A percentile compares a stretch with the other conserved stretches of the same genome.
These are phyloP conservation scores for Tolypocladium ovalisporum DNA, from an alignment of 2,329 filamentous ascomycete genomes.

Conservation along the genomic window DNA sequence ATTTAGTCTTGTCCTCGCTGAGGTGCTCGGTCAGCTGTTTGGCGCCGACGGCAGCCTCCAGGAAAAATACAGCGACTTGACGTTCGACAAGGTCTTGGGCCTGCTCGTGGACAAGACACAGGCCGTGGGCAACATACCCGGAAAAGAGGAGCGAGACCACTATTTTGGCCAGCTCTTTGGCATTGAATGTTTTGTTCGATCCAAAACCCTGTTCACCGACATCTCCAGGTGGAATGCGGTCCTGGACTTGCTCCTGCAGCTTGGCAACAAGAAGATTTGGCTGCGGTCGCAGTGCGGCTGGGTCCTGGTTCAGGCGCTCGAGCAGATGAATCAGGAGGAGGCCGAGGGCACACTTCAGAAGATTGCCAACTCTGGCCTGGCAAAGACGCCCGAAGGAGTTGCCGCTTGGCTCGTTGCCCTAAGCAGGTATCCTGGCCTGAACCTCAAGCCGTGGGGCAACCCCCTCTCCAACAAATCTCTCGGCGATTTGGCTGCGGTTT, in stretches of 20 bases:
- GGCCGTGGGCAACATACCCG: conserved; percentile 39
- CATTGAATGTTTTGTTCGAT: conserved; percentile 74
- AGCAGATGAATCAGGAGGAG: conserved; percentile 47
- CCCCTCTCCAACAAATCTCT: conserved; percentile 62
- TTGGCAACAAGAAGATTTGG: conserved; percentile 79
- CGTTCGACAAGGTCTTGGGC: conserved; percentile 43
- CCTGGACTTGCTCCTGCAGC: conserved; percentile 60
- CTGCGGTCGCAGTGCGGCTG: conserved; percentile 79
- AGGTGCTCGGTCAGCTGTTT: conserved; percentile 64
- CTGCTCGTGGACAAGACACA: conserved; percentile 46
- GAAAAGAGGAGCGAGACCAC: conserved; percentile 76
- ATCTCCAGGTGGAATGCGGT: conserved; percentile 52
- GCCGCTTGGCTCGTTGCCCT: conserved; percentile 73
- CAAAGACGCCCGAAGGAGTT: conserved; percentile 77
- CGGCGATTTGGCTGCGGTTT: conserved; percentile 57
- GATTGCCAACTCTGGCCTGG: conserved; percentile 53
- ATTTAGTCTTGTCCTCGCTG: conserved; percentile 80
- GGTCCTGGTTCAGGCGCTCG: conserved; percentile 64
- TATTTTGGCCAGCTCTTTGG: conserved; percentile 81
- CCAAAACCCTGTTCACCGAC: conserved; percentile 56
- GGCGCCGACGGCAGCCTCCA: conserved; percentile 33
- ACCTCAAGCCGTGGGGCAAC: conserved; percentile 64
- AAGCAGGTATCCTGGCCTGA: conserved; percentile 51
- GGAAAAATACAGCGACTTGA: conserved; percentile 39
- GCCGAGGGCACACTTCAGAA: conserved; percentile 52